Evolutionary conservation across 2,329 filamentous ascomycete species (phyloP), one percentile per base, ranked within the genome.

Genomic region (Didymosphaeria variabile): DNA sequence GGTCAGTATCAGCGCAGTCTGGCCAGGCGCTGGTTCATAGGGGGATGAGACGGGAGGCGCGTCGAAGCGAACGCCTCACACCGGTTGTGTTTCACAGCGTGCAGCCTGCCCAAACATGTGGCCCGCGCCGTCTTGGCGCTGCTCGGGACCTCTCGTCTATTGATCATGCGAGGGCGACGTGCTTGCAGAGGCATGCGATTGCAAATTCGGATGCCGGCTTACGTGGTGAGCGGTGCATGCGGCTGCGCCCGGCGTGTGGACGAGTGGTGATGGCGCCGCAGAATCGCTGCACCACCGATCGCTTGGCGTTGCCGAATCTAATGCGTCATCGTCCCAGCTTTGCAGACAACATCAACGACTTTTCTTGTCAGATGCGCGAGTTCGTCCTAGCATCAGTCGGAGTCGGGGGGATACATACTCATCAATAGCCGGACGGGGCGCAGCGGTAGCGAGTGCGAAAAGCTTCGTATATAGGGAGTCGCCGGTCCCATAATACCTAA

Each of bases 1-100:
- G 55, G 47, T 32, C 58, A 70, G 76, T 77, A 67, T 78, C 75
- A 78, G 65, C 56, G 69, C 60, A 65, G 77, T 77, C 68, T 76
- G 75, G 75, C 64, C 67, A 72, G 68, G 63, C 67, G 71, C 73
- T 61, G 63, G 62, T 65, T 66, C 59, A 59, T 68, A 63, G 64
- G 60, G 19, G 63, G 67, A 67, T 78, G 75, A 76, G 66, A 78
- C 77, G 69, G 65, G 64, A 67, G 55, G 56, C 71, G 75, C 71
- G 61, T 59, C 68, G 72, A 69, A 60, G 58, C 63, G 61, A 57
- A 21, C 61, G 60, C 62, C 66, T 72, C 71, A 72, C 55, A 77
- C 73, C 42, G 53, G 66, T 32, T 36, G 54, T 47, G 74, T 77
- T 76, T 77, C 73, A 76, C 46, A 21, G 50, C 50, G 21, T 40